Base-by-base conservation (phyloP, 2,329 filamentous ascomycete genomes). In the Ophiostoma australiae region DNA sequence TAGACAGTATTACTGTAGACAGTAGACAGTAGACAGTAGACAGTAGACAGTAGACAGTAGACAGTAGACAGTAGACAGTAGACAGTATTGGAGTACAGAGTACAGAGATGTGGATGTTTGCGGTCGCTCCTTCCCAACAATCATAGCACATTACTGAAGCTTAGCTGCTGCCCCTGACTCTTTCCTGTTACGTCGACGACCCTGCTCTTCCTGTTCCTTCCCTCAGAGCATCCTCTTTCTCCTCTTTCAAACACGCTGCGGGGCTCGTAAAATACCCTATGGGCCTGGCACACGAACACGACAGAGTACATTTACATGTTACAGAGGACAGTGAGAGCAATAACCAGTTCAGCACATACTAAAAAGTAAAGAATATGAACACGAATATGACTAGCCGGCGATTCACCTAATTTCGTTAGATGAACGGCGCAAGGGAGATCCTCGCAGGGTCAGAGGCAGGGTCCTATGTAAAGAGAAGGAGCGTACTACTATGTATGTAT, bases 161-260 rank as follows among this genome's bases (percentile, higher is more conserved):
- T 11, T 17, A 55, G 48, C 3, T 23, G 15, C 55, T 65, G 61
- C 61, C 61, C 61, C 61, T 65, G 61, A 65, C 61, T 65, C 61
- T 65, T 65, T 35, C 61, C 61, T 37, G 61, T 35, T 65, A 31
- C 61, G 33, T 65, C 52, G 52, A 58, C 44, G 52, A 41, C 39
- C 39, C 39, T 41, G 39, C 39, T n/a, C 17, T 63, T 63, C 33
- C 27, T 63, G 8, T 20, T 55, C 52, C 10, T 55, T 23, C 37
- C 37, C 37, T 39, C 10, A 11, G 11, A 41, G 39, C 10, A 37
- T 37, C 39, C 5, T 20, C 52, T 31, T 58, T 58, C 52, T 58
- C 52, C 52, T 58, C 52, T 58, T 48, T 4, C n/a, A 23, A 55
- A 55, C n/a, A 58, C 52, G 48, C 23, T 58, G 27, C 52, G 52